A percentile compares a stretch with the other conserved stretches of the same genome.
These are phyloP conservation scores for Pichia sp. DNA, from an alignment of 1,139 yeast genomes.

Conservation along the genomic window DNA sequence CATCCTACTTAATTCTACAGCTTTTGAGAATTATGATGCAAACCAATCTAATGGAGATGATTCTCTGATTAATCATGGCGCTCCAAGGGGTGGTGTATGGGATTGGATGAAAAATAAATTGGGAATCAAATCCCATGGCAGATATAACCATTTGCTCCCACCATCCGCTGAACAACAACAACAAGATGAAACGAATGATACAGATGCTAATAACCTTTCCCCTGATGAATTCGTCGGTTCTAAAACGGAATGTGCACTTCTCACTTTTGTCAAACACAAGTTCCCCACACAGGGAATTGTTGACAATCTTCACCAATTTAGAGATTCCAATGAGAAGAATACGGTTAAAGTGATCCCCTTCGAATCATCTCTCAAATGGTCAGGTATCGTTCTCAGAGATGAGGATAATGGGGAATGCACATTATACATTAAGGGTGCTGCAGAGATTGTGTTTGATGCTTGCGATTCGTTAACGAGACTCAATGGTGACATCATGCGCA, in stretches of 20 bases:
- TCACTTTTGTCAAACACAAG: slow-evolving; percentile 56
- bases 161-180: background rate
- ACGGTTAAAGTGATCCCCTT: slow-evolving; percentile 78
- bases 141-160: slow-evolving; percentile 4
- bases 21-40: slow-evolving; percentile 56
- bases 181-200: background rate
- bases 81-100: slow-evolving; percentile 3
- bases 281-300: slow-evolving; percentile 38
- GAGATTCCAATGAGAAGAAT: slow-evolving; percentile 32
- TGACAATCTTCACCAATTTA: slow-evolving; percentile 33
- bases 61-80: background rate
- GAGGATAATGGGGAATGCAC: slow-evolving; percentile 44
- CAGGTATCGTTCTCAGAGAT: slow-evolving; percentile 59
- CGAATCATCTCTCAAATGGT: slow-evolving; percentile 91
- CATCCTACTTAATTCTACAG: slow-evolving; percentile 75
- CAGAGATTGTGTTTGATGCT: slow-evolving; percentile 69
- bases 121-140: no score
- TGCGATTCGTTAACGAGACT: slow-evolving; percentile 38
- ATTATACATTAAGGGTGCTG: slow-evolving; percentile 84
- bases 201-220: background rate
- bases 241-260: slow-evolving; percentile 88
- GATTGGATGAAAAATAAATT: background rate
- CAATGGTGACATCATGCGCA: slow-evolving; percentile 29
- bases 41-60: slow-evolving; percentile 20
- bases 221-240: slow-evolving; percentile 59